Base-by-base conservation (phyloP, 768 basidiomycete species). In the Rhodosporidiobolus odoratus region DNA sequence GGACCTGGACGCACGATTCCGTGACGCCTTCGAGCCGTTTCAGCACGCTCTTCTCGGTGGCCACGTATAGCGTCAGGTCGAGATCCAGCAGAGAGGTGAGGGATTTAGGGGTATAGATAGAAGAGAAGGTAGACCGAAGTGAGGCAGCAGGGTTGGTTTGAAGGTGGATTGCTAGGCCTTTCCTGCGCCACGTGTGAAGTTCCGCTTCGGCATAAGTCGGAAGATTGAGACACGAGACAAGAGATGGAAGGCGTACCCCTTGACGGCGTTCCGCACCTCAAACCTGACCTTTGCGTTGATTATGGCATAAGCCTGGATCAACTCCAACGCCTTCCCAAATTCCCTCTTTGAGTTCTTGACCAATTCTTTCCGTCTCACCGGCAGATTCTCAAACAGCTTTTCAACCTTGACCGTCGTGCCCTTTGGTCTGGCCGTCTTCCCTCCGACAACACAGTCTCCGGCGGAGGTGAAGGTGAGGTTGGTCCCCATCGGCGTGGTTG, bases 331-430 rank as follows among this genome's bases (percentile, higher is more conserved):
- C 76, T 96, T 96, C 7, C 82, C 86, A 76, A 89, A 94, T 75
- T 98, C 95, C 50, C 92, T 86, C 78, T 95, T 97, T 1, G 84
- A 83, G 74, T 95, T 93, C 63, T 91, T 82, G 77, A 92, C 88
- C 40, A 97, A 84, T 75, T 98, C 96, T 78, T 94, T 94, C 10
- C 92, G 84, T 8, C 95, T 85, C 10, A 99, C 96, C 1, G 96
- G 92, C 0, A 97, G 83, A 1, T 89, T 85, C 10, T 82, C 81
- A 80, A 98, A 98, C 1, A 95, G 82, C 37, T 85, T 85, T 0
- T 85, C 82, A 4, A 96, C 80, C 0, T 82, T 81, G 27, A 93
- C 84, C 0, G 94, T 94, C 0, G 95, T 97, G 9, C 96, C 96
- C 68, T 88, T 84, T 32, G 58, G 27, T 16, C 75, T 48, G 35